Percentiles rank a stretch among this genome's conserved stretches.
Evolutionary conservation across 1,284 basidiomycete species (phyloP).

Genomic region (Inonotus hispidus): DNA sequence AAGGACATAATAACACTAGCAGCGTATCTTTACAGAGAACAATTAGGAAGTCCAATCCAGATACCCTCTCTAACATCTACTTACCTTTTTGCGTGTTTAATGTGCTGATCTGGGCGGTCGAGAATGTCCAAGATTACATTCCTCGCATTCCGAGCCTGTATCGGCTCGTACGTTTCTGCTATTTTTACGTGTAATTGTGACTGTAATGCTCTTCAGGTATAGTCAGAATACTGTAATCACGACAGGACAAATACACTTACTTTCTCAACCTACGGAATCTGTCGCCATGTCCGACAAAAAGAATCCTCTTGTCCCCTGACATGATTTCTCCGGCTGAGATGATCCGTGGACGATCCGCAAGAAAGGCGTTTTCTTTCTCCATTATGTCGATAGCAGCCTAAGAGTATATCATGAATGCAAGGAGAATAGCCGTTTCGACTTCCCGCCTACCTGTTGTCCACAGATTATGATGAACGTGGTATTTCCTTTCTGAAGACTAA

Average conservation of each 20-base stretch:
- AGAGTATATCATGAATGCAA: background rate
- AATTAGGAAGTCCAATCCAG: background rate
- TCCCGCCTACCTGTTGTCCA: conserved; percentile 27
- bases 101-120: conserved; percentile 41
- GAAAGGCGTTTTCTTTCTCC: conserved; percentile 28
- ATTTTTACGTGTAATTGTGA: conserved; percentile 45
- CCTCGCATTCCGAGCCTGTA: conserved; percentile 42
- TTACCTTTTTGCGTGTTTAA: conserved; percentile 47
- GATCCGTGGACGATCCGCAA: conserved; percentile 25
- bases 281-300: conserved; percentile 17
- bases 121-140: conserved; percentile 49
- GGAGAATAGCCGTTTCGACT: background rate
- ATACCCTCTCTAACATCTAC: background rate
- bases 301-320: conserved; percentile 24
- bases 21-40: conserved; percentile 41
- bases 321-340: conserved; percentile 24
- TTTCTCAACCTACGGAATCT: conserved; percentile 25
- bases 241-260: conserved; percentile 14
- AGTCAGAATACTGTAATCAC: background rate
- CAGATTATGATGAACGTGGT: conserved; percentile 32
- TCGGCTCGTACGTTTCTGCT: conserved; percentile 40
- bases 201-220: conserved; percentile 38
- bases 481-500: conserved; percentile 30
- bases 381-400: conserved; percentile 29
- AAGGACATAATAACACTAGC: conserved; percentile 59